These are phyloP conservation scores for Lyophyllum atratum DNA, from an alignment of 768 basidiomycete species.

Conservation along the genomic window DNA sequence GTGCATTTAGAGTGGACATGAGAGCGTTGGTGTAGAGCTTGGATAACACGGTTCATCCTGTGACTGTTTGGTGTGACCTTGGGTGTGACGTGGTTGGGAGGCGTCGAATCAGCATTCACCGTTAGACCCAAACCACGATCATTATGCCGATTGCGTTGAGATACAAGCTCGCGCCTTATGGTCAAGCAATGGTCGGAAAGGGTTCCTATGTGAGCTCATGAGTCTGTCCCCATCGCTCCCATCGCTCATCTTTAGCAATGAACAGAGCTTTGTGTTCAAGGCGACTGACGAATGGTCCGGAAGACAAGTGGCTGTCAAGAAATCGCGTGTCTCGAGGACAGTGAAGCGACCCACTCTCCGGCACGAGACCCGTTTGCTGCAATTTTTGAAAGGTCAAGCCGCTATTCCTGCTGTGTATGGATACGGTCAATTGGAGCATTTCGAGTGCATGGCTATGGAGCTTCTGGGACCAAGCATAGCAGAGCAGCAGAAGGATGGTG, in stretches of 20 bases:
- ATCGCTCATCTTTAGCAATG: conserved; percentile 11
- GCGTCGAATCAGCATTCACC: too few species aligned
- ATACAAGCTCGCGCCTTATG: conserved; percentile 19
- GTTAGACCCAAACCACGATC: too few species aligned
- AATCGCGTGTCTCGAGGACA: conserved; percentile 29
- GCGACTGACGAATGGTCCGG: conserved; percentile 21
- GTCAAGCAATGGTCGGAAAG: conserved; percentile 3
- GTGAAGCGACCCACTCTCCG: conserved; percentile 29
- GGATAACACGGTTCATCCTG: too few species aligned
- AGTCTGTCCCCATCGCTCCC: neutral
- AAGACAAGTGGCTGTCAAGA: conserved; percentile 29
- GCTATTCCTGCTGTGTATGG: conserved; percentile 33
- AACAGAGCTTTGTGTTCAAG: conserved; percentile 23
- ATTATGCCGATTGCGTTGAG: conserved; percentile 4
- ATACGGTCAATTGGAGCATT: conserved; percentile 32
- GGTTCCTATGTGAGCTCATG: neutral
- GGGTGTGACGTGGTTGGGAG: too few species aligned
- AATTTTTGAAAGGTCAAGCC: conserved; percentile 28
- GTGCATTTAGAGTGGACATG: conserved; percentile 24
- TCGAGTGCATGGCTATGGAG: conserved; percentile 37
- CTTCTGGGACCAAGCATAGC: conserved; percentile 25
- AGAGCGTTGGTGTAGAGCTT: conserved; percentile 29
- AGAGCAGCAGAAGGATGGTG: conserved; percentile 16
- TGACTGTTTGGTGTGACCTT: too few species aligned
- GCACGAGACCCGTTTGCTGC: conserved; percentile 28